Evolutionary conservation across 108 stramenopile species (phyloP).

Genomic region (Cafeteria roenbergensis): DNA sequence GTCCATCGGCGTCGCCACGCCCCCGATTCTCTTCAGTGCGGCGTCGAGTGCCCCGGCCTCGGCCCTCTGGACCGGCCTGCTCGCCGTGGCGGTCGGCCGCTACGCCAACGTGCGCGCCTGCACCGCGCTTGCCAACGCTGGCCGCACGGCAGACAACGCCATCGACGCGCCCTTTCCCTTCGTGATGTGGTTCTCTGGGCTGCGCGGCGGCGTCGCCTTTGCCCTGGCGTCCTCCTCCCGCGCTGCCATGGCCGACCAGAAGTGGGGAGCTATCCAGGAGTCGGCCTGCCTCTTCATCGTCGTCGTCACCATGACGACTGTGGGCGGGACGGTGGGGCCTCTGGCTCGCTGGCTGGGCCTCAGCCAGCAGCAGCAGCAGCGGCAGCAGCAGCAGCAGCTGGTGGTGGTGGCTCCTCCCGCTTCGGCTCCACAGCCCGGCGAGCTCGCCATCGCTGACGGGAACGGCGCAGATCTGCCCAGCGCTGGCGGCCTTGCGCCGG

Average conservation of each 20-base stretch:
- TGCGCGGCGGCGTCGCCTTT: slow-evolving; percentile 62
- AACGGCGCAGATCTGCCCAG: too few species aligned
- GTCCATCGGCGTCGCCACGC: slow-evolving; percentile 59
- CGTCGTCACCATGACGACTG: neutral
- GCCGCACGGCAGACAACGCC: neutral
- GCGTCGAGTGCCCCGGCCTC: neutral
- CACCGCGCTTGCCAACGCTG: slow-evolving; percentile 2
- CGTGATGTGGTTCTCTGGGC: slow-evolving; percentile 64
- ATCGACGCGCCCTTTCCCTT: slow-evolving; percentile 17
- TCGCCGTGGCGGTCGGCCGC: slow-evolving; percentile 33
- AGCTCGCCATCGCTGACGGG: too few species aligned
- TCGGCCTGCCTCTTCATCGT: neutral
- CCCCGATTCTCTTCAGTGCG: slow-evolving; percentile 20
- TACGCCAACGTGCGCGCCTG: slow-evolving; percentile 53
- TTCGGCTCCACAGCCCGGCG: too few species aligned
- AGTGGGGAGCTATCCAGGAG: neutral
- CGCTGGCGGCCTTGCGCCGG: too few species aligned
- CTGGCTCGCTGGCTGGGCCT: too few species aligned
- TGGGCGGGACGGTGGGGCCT: neutral
- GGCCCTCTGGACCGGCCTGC: neutral
- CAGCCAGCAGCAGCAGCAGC: too few species aligned
- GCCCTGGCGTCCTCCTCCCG: slow-evolving; percentile 20
- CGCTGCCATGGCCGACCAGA: neutral
- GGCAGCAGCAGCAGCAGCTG: too few species aligned
- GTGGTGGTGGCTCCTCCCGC: too few species aligned